Evolutionary conservation across 305 asterid species (phyloP), one percentile per base, ranked within the genome.

Genomic region (Fraxinus latifolia): DNA sequence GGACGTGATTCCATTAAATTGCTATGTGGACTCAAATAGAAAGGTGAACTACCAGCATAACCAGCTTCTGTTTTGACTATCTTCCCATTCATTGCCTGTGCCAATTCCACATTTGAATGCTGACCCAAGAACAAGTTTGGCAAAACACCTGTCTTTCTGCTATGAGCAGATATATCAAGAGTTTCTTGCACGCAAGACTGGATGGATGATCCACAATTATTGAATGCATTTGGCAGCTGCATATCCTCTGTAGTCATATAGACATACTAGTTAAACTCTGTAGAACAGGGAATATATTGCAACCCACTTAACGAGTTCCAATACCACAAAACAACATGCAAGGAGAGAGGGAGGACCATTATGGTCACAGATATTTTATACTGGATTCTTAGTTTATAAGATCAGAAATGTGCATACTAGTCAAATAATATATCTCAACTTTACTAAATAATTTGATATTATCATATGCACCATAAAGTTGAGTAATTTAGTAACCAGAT

Each of bases 41-140:
- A 93, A 81, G 87, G 87, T 4, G 92, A 90, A 88, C 84, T 82
- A 77, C 92, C 94, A 77, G 86, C 91, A 87, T 78, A 89, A 74
- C 90, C 90, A 34, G 90, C 86, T 88, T 92, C 95, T 29, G 94
- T 76, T 85, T 91, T 91, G 62, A 91, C 85, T 42, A 89, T 82
- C 84, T 89, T 91, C 80, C 90, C 91, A 77, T 88, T 91, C 85
- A 89, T 76, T 25, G 87, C 78, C 71, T 85, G 92, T 60, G 89
- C 85, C 85, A 91, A 80, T 25, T 87, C 91, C 84, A 87, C 47
- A 65, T 84, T 88, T 42, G 90, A 81, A 91, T 87, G 88, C 76
- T 86, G 93, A 71, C 91, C 84, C 87, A 91, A 76, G 79, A 88
- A 83, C 88, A 90, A 76, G 87, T 87, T 91, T 47, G 90, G 85